Evolutionary conservation across 2,329 filamentous ascomycete species (phyloP).

Genomic region (Alternaria burnsii): DNA sequence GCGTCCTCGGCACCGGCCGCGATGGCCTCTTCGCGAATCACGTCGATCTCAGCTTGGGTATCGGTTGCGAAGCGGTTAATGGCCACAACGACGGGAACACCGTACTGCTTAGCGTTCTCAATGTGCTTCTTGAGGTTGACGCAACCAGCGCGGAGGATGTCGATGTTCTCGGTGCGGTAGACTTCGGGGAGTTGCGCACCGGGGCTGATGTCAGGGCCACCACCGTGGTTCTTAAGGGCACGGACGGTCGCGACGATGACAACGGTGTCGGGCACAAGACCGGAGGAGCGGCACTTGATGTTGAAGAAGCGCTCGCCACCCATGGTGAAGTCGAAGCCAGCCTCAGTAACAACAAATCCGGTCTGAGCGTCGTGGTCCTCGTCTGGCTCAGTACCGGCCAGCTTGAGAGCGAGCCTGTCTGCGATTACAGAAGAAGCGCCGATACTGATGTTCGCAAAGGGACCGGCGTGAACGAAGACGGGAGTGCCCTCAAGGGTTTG

Average conservation of each 20-base stretch:
- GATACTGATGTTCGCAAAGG: constrained; percentile 98
- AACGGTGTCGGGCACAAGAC: constrained; percentile 89
- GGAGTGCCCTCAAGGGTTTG: constrained; percentile 97
- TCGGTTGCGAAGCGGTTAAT: constrained; percentile 98
- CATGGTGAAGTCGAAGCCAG: constrained; percentile 99
- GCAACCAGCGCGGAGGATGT: constrained; percentile 87
- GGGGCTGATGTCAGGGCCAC: constrained; percentile 90
- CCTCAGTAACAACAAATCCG: constrained; percentile 95
- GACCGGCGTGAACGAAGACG: constrained; percentile 95
- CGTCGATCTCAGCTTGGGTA: constrained; percentile 87
- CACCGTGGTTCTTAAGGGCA: constrained; percentile 95
- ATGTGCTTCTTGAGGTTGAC: constrained; percentile 97
- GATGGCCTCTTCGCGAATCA: constrained; percentile 89
- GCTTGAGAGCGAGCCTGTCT: constrained; percentile 94
- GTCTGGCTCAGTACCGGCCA: constrained; percentile 91
- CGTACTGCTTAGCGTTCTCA: constrained; percentile 85
- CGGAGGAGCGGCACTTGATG: constrained; percentile 97
- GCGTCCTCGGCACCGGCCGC: constrained; percentile 93
- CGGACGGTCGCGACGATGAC: constrained; percentile 95
- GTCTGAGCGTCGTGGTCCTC: constrained; percentile 84
- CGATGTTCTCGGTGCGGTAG: constrained; percentile 92
- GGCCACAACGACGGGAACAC: constrained; percentile 92
- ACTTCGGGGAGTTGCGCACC: constrained; percentile 85
- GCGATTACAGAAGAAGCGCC: constrained; percentile 95
- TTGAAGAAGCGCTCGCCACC: constrained; percentile 99